Evolutionary conservation across 345 rosid species (phyloP).

Genomic region (Citropsis articulata): DNA sequence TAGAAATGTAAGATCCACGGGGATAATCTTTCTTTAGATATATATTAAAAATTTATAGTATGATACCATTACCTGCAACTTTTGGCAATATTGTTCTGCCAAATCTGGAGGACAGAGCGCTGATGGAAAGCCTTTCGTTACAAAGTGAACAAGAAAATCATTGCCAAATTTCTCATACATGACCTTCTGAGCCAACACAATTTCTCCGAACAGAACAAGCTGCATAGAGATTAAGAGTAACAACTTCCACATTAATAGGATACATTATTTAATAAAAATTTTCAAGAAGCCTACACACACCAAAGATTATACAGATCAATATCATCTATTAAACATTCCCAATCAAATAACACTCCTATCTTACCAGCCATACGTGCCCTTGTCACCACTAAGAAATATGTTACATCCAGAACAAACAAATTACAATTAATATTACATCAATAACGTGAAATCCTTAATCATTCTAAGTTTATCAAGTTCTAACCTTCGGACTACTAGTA

Average conservation of each 20-base stretch:
- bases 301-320: neutral
- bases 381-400: neutral
- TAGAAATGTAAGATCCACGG: neutral
- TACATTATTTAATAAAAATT: neutral
- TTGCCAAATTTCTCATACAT: slow-evolving; percentile 92
- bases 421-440: neutral
- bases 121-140: slow-evolving; percentile 53
- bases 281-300: neutral
- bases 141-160: slow-evolving; percentile 60
- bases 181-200: slow-evolving; percentile 81
- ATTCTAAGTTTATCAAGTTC: neutral
- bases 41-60: neutral
- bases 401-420: neutral
- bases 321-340: neutral
- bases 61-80: slow-evolving; percentile 64
- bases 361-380: neutral
- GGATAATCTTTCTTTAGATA: neutral
- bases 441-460: neutral
- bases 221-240: slow-evolving; percentile 31
- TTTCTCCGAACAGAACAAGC: slow-evolving; percentile 83
- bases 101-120: slow-evolving; percentile 63
- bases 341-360: neutral
- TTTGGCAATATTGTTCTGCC: slow-evolving; percentile 77
- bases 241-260: neutral
- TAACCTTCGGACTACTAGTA: neutral